Evolutionary conservation across 139 green algal genomes (phyloP).

Genomic region (Micromonas commoda): DNA sequence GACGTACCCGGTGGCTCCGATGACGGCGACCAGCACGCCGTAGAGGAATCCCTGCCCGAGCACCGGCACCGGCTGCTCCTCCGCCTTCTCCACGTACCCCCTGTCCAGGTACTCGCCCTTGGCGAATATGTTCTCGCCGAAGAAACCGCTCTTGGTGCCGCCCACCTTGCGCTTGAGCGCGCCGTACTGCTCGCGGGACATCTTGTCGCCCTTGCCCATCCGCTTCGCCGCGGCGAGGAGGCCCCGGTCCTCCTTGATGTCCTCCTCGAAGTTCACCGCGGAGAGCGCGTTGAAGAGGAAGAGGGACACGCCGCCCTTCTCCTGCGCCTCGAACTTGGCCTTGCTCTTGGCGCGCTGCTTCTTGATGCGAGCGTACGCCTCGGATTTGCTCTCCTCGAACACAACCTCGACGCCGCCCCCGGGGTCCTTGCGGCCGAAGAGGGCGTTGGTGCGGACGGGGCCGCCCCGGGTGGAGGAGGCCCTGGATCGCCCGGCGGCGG

Average conservation of each 20-base stretch:
- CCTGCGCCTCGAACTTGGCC: slow-evolving; percentile 13
- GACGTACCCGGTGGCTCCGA: neutral
- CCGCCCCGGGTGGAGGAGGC: no score
- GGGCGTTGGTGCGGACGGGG: no score
- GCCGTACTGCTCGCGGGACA: slow-evolving; percentile 25
- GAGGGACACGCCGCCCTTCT: slow-evolving; percentile 12
- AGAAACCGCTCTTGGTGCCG: slow-evolving; percentile 27
- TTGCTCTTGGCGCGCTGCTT: neutral
- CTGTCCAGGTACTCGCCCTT: slow-evolving; percentile 12
- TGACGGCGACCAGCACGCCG: neutral
- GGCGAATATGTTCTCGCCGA: slow-evolving; percentile 17
- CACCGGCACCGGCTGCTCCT: neutral
- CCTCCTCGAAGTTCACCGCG: slow-evolving; percentile 30
- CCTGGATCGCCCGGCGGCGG: neutral
- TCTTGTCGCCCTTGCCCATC: slow-evolving; percentile 26
- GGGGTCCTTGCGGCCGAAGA: neutral
- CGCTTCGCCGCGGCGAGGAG: slow-evolving; percentile 1
- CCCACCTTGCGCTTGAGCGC: slow-evolving; percentile 27
- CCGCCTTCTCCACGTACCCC: neutral
- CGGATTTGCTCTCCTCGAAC: slow-evolving; percentile 7
- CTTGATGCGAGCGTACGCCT: slow-evolving; percentile 29
- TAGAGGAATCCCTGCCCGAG: neutral
- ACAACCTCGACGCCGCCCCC: slow-evolving; percentile 1
- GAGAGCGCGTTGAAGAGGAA: neutral
- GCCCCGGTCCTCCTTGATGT: slow-evolving; percentile 22